phyloP scores from a whole-genome alignment of 345 rosid genomes.

The Arabidopsis suecica region DNA sequence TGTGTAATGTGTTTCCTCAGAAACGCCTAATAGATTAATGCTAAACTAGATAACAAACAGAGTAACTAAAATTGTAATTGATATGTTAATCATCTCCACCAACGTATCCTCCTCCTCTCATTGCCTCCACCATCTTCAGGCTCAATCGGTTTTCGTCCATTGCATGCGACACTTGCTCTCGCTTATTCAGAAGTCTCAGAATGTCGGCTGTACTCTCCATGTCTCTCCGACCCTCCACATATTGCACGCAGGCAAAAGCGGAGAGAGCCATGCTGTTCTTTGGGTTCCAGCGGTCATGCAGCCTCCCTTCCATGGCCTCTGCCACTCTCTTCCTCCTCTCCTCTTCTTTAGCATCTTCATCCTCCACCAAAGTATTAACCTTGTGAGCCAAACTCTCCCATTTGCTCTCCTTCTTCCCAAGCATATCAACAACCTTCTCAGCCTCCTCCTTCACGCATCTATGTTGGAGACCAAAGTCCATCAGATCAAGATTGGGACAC shows the following conservation, averaged over 20 bases:
- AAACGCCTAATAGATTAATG: conserved; percentile 12
- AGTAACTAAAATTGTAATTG: not conserved
- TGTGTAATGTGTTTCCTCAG: too few relatives aligned
- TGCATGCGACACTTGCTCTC: conserved; percentile 15
- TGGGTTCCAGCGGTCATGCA: conserved; percentile 41
- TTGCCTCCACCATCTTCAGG: conserved; percentile 39
- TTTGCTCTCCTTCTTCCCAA: conserved; percentile 44
- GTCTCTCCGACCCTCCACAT: conserved; percentile 44
- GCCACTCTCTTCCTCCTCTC: conserved; percentile 49
- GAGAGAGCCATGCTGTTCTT: conserved; percentile 35
- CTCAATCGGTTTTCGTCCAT: conserved; percentile 32
- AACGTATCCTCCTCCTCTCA: conserved; percentile 40
- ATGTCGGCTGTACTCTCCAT: conserved; percentile 37
- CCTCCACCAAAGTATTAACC: conserved; percentile 41
- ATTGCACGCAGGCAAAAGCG: conserved; percentile 46
- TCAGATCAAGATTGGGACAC: conserved; percentile 36
- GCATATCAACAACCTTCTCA: conserved; percentile 46
- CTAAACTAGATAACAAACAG: not conserved
- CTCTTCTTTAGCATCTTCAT: conserved; percentile 33
- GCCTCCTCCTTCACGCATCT: conserved; percentile 57
- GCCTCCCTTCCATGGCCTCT: conserved; percentile 44
- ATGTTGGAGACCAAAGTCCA: conserved; percentile 47
- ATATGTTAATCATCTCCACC: conserved; percentile 25
- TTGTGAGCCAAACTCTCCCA: conserved; percentile 41
- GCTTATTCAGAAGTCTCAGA: conserved; percentile 31